Evolutionary conservation across 2,329 filamentous ascomycete genomes (phyloP), one percentile per base, ranked within the genome.

Genomic region (Cercospora zeina): DNA sequence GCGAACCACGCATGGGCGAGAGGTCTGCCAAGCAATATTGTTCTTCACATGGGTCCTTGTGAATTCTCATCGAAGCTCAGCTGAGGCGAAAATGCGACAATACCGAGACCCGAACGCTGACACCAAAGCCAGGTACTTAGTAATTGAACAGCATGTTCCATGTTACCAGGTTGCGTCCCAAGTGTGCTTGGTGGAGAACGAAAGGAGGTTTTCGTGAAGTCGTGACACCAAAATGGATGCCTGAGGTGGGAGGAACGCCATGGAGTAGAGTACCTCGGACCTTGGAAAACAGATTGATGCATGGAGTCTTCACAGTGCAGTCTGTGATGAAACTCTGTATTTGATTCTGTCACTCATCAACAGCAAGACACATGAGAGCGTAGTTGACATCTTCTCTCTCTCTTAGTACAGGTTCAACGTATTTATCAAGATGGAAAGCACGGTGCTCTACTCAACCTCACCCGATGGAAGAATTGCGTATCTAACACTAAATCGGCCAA

Each of bases 401-500:
- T 42, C 24, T 27, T 4, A 4, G n/a, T 21, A 50, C 13, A 11
- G 27, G 21, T n/a, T n/a, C 13, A 51, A 13, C 24, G 19, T 30
- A 51, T 3, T 10, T 16, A n/a, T 31, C 21, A 45, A 16, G 24
- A 57, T 57, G 54, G 24, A 21, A 33, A 37, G 36, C 54, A 42
- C 57, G 2, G 59, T 62, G 21, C 45, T 59, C 45, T 62, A 62
- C 49, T n/a, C 27, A 34, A 54, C 45, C 16, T 62, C 61, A 2
- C 9, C 21, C 3, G 49, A 62, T 50, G 56, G 56, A 34, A 62
- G 36, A 37, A 37, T 62, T 9, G 61, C 61, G 2, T 27, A 54
- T 33, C 50, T 62, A 3, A 59, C 34, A 8, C 34, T 62, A 45
- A 62, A 62, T 21, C 61, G 61, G 13, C 61, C 61, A 10, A 37